Percentiles rank a stretch among this genome's conserved stretches.
Evolutionary conservation across 768 basidiomycete species (phyloP).

Genomic region (Leucocoprinus leucothites): DNA sequence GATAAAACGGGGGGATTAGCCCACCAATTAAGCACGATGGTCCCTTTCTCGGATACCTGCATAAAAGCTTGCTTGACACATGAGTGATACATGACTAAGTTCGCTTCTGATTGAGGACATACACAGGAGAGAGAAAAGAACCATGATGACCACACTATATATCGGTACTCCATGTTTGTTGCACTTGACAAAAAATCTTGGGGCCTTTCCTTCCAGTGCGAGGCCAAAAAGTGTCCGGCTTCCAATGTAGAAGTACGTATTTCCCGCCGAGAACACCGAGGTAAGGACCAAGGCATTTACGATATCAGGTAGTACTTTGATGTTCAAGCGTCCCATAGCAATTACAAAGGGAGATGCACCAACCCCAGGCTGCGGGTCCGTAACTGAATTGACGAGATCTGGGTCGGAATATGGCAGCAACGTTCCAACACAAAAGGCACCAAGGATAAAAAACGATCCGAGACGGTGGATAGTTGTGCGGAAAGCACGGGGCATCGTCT

Average conservation of each 20-base stretch:
- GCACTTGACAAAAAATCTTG: slow-evolving; percentile 48
- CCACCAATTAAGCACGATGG: slow-evolving; percentile 48
- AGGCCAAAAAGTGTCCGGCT: slow-evolving; percentile 51
- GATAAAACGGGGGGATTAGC: not conserved
- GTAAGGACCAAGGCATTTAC: slow-evolving; percentile 72
- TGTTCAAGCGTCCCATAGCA: slow-evolving; percentile 67
- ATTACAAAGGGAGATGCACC: slow-evolving; percentile 83
- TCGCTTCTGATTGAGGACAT: not conserved
- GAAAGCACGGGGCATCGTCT: slow-evolving; percentile 69
- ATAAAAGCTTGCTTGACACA: slow-evolving; percentile 33
- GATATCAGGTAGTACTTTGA: slow-evolving; percentile 63
- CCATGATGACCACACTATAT: slow-evolving; percentile 43
- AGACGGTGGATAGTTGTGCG: slow-evolving; percentile 78
- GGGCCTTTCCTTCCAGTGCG: slow-evolving; percentile 62
- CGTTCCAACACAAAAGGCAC: slow-evolving; percentile 70
- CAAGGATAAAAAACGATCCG: slow-evolving; percentile 72
- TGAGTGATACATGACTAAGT: not conserved
- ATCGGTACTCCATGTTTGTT: slow-evolving; percentile 56
- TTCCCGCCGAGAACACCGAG: slow-evolving; percentile 71
- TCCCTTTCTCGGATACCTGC: slow-evolving; percentile 45
- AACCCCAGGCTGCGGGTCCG: slow-evolving; percentile 52
- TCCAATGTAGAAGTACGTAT: slow-evolving; percentile 62
- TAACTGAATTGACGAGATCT: slow-evolving; percentile 46
- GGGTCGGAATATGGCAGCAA: slow-evolving; percentile 73
- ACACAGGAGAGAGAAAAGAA: slow-evolving; percentile 34